Percentiles rank a stretch among this genome's conserved stretches.
These are phyloP conservation scores for Exophiala bonariae DNA, from an alignment of 2,329 filamentous ascomycete genomes.

Conservation along the genomic window DNA sequence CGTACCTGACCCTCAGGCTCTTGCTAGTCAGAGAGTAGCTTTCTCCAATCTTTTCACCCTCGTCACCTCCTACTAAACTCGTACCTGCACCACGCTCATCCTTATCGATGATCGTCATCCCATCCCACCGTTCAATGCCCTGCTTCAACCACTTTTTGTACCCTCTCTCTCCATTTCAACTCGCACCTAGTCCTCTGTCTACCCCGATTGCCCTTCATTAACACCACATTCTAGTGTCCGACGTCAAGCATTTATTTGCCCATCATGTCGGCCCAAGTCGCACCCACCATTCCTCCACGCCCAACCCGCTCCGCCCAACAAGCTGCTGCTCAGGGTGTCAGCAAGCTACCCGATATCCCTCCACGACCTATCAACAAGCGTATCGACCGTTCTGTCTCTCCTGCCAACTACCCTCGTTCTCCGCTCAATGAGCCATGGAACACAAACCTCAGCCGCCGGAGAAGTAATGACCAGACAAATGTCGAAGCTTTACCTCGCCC, in stretches of 20 bases:
- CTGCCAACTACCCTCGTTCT: constrained; percentile 79
- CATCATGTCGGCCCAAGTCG: constrained; percentile 45
- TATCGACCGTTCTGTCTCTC: constrained; percentile 72
- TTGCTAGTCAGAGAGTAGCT: no score
- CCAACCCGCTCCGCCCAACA: constrained; percentile 57
- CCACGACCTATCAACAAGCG: constrained; percentile 69
- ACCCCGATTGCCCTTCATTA: not conserved
- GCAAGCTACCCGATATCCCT: constrained; percentile 70
- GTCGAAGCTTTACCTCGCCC: constrained; percentile 56
- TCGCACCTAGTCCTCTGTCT: not conserved
- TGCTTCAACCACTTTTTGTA: constrained; percentile 5
- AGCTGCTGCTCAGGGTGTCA: constrained; percentile 38
- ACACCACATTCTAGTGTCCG: constrained; percentile 3
- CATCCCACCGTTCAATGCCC: no score
- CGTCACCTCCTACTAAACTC: no score
- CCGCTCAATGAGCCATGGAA: constrained; percentile 71
- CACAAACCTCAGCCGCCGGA: constrained; percentile 37
- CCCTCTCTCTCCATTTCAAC: not conserved
- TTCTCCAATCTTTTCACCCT: no score
- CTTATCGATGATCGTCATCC: no score
- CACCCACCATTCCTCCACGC: constrained; percentile 63
- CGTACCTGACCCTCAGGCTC: no score
- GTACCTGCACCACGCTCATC: no score
- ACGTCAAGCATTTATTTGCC: constrained; percentile 27
- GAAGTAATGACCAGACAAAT: constrained; percentile 33